Percentiles rank a stretch among this genome's conserved stretches.
Conservation (phyloP, 306 rosid species). For the Rosa chinensis region DNA sequence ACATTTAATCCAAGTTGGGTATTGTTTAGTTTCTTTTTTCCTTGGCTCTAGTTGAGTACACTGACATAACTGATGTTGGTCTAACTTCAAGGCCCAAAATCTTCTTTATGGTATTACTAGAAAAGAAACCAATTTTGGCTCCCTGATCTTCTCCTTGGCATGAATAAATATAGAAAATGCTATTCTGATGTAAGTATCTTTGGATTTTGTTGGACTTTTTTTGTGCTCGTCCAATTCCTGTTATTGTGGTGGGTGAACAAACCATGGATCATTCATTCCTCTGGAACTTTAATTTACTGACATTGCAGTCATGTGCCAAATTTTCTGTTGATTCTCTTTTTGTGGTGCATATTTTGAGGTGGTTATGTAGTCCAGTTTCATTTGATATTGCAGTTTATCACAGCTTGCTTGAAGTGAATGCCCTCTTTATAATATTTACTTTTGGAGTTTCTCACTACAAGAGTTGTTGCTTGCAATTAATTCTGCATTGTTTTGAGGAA, state of each 20-base stretch:
- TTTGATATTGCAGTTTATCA: background rate
- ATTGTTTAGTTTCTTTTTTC: background rate
- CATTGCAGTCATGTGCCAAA: background rate
- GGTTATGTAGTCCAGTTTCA: background rate
- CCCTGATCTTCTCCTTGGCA: background rate
- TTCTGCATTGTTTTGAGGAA: conserved; percentile 1
- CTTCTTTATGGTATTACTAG: background rate
- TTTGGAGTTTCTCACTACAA: background rate
- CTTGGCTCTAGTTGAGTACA: background rate
- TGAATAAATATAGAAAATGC: background rate
- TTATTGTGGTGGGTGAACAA: background rate
- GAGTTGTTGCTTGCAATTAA: background rate
- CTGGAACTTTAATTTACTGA: background rate
- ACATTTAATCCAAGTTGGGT: background rate
- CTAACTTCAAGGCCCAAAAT: background rate
- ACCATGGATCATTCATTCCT: background rate
- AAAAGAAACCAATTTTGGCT: background rate
- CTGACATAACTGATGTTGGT: background rate
- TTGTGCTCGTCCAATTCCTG: background rate
- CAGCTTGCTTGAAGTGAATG: background rate
- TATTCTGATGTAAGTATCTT: background rate
- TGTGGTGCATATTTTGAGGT: background rate
- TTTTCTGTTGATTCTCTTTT: background rate
- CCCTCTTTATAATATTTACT: background rate
- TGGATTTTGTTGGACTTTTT: background rate